phyloP scores from a whole-genome alignment of 768 basidiomycete species.

The Lentinula lateritia region DNA sequence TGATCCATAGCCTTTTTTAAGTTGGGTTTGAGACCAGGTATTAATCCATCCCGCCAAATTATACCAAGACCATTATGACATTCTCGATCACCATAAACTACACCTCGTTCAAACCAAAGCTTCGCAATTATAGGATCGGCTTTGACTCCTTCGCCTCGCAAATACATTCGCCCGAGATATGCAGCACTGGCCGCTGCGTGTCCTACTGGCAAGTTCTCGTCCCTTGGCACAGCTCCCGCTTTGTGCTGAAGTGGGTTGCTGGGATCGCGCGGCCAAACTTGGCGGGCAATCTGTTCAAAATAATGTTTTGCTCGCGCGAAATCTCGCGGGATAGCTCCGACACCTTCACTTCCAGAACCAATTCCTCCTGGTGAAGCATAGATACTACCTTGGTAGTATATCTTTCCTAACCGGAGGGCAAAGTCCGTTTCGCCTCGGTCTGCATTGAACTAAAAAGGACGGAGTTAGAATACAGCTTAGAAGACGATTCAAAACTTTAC shows the following conservation, averaged over 20 bases:
- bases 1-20: constrained; percentile 53
- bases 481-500: constrained; percentile 27
- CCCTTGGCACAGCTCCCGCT: constrained; percentile 37
- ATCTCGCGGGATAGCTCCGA: constrained; percentile 80
- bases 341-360: constrained; percentile 86
- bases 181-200: constrained; percentile 79
- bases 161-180: constrained; percentile 89
- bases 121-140: constrained; percentile 70
- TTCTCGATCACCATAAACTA: constrained; percentile 77
- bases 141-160: constrained; percentile 89
- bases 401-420: constrained; percentile 89
- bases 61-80: constrained; percentile 88
- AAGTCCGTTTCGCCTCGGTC: constrained; percentile 87
- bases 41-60: constrained; percentile 85
- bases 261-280: constrained; percentile 85
- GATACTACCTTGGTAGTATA: constrained; percentile 94
- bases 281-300: constrained; percentile 78
- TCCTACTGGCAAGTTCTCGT: constrained; percentile 44
- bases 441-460: constrained; percentile 73
- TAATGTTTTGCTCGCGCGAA: constrained; percentile 74
- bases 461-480: neutral
- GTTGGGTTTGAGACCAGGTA: constrained; percentile 62
- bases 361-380: constrained; percentile 77
- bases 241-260: constrained; percentile 42
- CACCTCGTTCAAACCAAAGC: constrained; percentile 93